Conservation (phyloP, 345 rosid genomes). For the Linum trigynum region DNA sequence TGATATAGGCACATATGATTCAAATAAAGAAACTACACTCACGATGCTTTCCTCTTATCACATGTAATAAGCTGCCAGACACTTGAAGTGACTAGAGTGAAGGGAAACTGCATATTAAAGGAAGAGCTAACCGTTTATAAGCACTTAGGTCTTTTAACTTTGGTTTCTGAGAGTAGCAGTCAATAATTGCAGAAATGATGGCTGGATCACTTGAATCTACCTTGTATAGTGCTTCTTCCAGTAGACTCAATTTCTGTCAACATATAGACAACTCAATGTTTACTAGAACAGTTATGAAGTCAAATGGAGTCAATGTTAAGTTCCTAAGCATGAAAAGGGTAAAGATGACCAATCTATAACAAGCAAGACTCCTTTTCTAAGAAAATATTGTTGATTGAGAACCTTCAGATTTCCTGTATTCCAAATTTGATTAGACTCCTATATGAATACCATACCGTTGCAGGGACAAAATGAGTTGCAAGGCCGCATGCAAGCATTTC, state of each 20-base stretch:
- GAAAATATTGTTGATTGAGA: not conserved
- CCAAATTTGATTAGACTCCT: not conserved
- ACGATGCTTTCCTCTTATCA: not conserved
- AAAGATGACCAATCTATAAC: not conserved
- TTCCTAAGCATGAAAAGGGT: not conserved
- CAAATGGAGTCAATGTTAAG: not conserved
- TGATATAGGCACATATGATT: not conserved
- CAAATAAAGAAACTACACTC: not conserved
- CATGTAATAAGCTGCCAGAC: not conserved
- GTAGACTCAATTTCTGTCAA: slow-evolving; percentile 44
- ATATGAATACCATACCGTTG: slow-evolving; percentile 33
- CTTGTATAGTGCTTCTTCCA: slow-evolving; percentile 50
- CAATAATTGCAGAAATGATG: slow-evolving; percentile 41
- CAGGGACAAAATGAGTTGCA: slow-evolving; percentile 77
- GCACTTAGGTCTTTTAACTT: slow-evolving; percentile 51
- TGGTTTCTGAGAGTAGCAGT: slow-evolving; percentile 46
- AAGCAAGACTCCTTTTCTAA: slow-evolving; percentile 2
- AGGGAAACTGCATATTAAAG: not conserved
- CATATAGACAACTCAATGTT: slow-evolving; percentile 1
- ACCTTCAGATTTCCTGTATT: not conserved
- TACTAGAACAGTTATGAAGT: slow-evolving; percentile 3
- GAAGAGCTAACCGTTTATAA: slow-evolving; percentile 41
- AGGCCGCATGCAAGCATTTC: slow-evolving; percentile 89
- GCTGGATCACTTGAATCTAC: slow-evolving; percentile 43
- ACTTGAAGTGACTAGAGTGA: not conserved